A percentile compares a stretch with the other conserved stretches of the same genome.
Conservation (phyloP, 306 rosid species). For the Senna siamea region DNA sequence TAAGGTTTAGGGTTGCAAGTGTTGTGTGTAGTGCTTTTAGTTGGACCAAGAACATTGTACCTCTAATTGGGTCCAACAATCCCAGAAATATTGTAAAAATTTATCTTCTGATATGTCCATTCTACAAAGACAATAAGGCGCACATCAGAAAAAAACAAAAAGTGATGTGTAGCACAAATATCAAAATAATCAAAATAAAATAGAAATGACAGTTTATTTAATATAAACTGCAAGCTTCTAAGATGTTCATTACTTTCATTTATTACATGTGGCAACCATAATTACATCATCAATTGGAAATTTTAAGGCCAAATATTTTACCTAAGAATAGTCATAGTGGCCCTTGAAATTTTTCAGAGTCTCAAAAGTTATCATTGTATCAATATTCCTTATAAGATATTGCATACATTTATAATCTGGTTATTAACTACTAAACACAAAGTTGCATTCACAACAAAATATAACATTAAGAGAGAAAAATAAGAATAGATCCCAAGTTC, state of each 20-base stretch:
- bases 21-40: too few relatives aligned
- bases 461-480: too few relatives aligned
- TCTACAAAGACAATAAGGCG: constrained; percentile 46
- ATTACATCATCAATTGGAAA: constrained; percentile 9
- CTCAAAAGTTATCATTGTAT: not conserved
- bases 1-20: too few relatives aligned
- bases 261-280: not conserved
- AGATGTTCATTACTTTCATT: not conserved
- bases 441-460: constrained; percentile 10
- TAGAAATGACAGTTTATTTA: not conserved
- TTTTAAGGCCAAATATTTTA: not conserved
- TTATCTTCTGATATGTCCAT: constrained; percentile 67
- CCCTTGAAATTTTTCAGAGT: constrained; percentile 12
- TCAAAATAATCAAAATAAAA: not conserved
- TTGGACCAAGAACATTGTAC: constrained; percentile 41
- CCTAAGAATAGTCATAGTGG: not conserved
- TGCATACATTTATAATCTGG: not conserved
- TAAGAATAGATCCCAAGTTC: too few relatives aligned
- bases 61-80: constrained; percentile 67
- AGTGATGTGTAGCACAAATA: not conserved
- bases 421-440: constrained; percentile 7
- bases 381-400: not conserved
- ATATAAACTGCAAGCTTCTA: not conserved
- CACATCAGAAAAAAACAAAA: constrained; percentile 14
- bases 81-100: constrained; percentile 70